A percentile compares a stretch with the other conserved stretches of the same genome.
These are phyloP conservation scores for Stereum hirsutum DNA, from an alignment of 1,284 basidiomycete genomes.

Conservation along the genomic window DNA sequence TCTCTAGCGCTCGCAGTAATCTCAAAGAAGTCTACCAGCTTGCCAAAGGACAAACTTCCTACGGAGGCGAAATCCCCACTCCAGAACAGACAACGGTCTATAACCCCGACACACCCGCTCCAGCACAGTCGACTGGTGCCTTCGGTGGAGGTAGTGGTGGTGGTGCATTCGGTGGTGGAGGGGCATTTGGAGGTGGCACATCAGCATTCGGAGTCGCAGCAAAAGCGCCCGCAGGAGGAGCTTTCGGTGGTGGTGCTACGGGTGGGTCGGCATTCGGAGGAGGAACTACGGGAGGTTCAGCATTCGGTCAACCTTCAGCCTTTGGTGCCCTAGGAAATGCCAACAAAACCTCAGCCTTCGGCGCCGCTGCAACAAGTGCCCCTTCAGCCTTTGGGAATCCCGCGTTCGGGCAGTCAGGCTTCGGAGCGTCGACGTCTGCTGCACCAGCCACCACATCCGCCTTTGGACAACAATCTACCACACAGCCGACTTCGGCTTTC, in stretches of 20 bases:
- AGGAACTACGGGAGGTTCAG: conserved; percentile 10
- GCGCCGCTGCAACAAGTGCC: conserved; percentile 17
- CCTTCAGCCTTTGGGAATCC: too few relatives aligned
- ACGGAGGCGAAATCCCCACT: conserved; percentile 15
- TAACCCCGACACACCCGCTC: conserved; percentile 8
- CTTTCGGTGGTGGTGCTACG: too few relatives aligned
- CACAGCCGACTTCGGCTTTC: conserved; percentile 20
- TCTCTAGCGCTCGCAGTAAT: conserved; percentile 40
- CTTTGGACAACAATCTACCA: conserved; percentile 16
- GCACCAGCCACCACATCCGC: conserved; percentile 8
- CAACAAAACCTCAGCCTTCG: conserved; percentile 22
- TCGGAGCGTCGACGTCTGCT: conserved; percentile 25
- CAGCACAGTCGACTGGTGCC: conserved; percentile 9
- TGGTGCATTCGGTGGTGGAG: conserved; percentile 8
- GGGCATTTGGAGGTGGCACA: too few relatives aligned
- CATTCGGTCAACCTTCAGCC: conserved; percentile 17
- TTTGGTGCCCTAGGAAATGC: conserved; percentile 14
- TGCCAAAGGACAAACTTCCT: conserved; percentile 28
- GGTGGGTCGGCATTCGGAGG: conserved; percentile 15
- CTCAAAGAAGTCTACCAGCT: conserved; percentile 39
- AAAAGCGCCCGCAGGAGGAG: too few relatives aligned
- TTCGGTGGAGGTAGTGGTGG: conserved; percentile 3
- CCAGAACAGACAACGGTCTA: conserved; percentile 13
- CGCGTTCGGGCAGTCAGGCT: conserved; percentile 25
- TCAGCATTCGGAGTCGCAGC: conserved; percentile 7